Evolutionary conservation across 1,139 yeast species (phyloP), one percentile per base, ranked within the genome.

Genomic region (Yamadazyma sp.): DNA sequence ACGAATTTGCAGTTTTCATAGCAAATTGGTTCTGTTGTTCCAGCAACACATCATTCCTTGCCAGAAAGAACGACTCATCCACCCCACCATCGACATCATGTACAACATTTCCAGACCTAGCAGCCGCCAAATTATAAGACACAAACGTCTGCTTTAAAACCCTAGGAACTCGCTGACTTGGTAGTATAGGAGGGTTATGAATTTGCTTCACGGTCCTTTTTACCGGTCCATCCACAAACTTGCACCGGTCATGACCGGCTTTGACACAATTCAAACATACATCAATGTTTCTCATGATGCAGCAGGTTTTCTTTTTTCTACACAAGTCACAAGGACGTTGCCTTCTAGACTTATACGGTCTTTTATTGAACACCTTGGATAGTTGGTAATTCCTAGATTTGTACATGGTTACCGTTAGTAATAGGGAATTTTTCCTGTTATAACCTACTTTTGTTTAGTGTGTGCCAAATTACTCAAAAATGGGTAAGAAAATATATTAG

Each of bases 321-420:
- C 62, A 57, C 35, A 57, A 54, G 33, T 57, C 62, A 39, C 62
- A 57, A 8, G 62, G 62, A 26, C 62, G 40, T 33, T 56, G 57
- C 16, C 51, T 46, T 18, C 62, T 46, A 2, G 60, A 55, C 30
- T 57, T 57, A 42, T 57, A 57, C 6, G 56, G 56, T 31, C 62
- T 47, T 2, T 39, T 33, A 32, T 44, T 44, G 20, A 44, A 45
- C 24, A 45, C 27, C 14, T 40, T 40, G 2, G 47, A 38, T 26
- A 45, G 33, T 32, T 44, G 39, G 18, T 33, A 44, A 33, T 45
- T 45, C 13, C 30, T 40, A 5, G 42, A 41, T 22, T 43, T 43
- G 29, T 34, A 32, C 35, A 35, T 37, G 13, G 12, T 25, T 6
- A 22, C 14, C 29, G 18, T 27, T 15, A 11, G 20, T 7, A 27